Evolutionary conservation across 495 filamentous ascomycete species (phyloP).

Genomic region (Hypoxylon crocopeplum): DNA sequence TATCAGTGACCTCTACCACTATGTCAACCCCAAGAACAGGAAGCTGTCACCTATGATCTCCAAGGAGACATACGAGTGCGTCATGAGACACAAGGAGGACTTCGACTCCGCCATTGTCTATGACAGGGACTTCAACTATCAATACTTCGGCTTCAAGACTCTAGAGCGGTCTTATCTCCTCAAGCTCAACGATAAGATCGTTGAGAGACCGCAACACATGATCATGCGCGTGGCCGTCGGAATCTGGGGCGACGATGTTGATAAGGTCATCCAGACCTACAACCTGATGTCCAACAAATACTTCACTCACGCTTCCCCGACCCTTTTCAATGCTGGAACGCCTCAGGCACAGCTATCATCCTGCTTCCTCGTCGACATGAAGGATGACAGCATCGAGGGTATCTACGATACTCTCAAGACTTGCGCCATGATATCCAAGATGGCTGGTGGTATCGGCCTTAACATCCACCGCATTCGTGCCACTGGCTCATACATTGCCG

Average conservation of each 20-base stretch:
- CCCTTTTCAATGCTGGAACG: slow-evolving; percentile 96
- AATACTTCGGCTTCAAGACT: slow-evolving; percentile 99
- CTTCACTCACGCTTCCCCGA: slow-evolving; percentile 98
- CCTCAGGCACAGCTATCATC: slow-evolving; percentile 92
- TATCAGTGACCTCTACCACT: slow-evolving; percentile 91
- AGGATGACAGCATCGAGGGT: slow-evolving; percentile 98
- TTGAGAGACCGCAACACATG: slow-evolving; percentile 97
- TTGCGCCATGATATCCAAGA: slow-evolving; percentile 99
- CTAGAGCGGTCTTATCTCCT: slow-evolving; percentile 96
- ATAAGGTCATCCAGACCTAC: slow-evolving; percentile 95
- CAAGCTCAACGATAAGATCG: slow-evolving; percentile 89
- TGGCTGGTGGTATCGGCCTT: slow-evolving; percentile 94
- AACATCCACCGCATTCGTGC: slow-evolving; percentile 96
- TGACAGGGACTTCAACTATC: slow-evolving; percentile 99
- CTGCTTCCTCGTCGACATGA: slow-evolving; percentile 98
- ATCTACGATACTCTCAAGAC: slow-evolving; percentile 99
- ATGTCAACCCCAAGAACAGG: slow-evolving; percentile 92
- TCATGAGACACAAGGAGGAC: slow-evolving; percentile 95
- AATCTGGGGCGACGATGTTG: slow-evolving; percentile 92
- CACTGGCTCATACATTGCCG: slow-evolving; percentile 95
- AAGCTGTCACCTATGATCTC: slow-evolving; percentile 92
- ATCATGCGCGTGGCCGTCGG: slow-evolving; percentile 99
- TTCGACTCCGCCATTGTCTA: slow-evolving; percentile 99
- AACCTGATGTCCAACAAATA: slow-evolving; percentile 97
- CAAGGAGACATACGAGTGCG: slow-evolving; percentile 81